Base-by-base conservation (phyloP, 768 basidiomycete species). In the Tricholoma terreum region DNA sequence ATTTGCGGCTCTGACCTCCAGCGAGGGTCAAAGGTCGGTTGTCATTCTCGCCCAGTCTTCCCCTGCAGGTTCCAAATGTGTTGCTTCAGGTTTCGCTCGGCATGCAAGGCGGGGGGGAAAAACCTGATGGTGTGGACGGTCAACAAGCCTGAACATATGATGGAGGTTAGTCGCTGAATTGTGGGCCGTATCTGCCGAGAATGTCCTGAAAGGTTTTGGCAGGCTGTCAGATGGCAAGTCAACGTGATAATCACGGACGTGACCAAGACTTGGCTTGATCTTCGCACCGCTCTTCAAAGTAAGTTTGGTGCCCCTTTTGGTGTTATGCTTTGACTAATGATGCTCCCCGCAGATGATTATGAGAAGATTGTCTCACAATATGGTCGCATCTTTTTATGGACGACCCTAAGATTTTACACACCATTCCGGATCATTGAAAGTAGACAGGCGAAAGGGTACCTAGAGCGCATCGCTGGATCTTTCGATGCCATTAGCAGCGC, bases 101-200 rank as follows among this genome's bases (percentile, higher is more conserved):
- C 94, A 62, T 94, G 92, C 75, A 85, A 86, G 68, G 76, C 68
- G 14, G 84, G 84, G 1, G 89, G 89, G 17, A 97, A 97, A 80
- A 80, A 80, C 62, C 63, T 98, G 55, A 88, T 95, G 83, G 92
- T 94, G 3, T 98, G 95, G 97, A 99, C 97, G 0, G 96, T 98
- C 24, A 99, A 99, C 67, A 81, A 87, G 46, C 85, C 85, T 9
- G 84, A 84, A 54, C 86, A 93, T 66, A 93, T 94, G 92, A 89
- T 92, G 81, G 91, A 94, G 84, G 90, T 86, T 27, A 42, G 83
- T 71, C 5, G 30, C 51, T 50, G 27, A 24, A 24, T 54, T 27
- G n/a, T 27, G 52, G 6, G 8, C 34, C 33, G 43, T 33, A 19
- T 34, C 24, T 19, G 33, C 24, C 10, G 22, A 14, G 30, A 31